Percentiles rank a stretch among this genome's conserved stretches.
These are phyloP conservation scores for Arthrobotrys musiformis DNA, from an alignment of 2,329 filamentous ascomycete genomes.

Conservation along the genomic window DNA sequence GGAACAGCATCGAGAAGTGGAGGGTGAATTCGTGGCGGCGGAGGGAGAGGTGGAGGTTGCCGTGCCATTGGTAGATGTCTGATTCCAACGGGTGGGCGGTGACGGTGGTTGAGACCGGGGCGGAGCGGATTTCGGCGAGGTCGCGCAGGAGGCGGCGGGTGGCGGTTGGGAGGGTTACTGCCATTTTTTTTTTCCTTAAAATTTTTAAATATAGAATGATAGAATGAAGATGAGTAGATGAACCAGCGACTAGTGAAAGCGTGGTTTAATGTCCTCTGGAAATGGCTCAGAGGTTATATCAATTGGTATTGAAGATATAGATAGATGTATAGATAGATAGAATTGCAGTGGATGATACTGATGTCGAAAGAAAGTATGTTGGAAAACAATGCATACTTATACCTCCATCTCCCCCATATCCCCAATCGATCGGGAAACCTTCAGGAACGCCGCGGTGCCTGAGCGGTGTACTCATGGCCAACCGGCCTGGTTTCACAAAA, in stretches of 20 bases:
- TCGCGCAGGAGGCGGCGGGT: slow-evolving; percentile 54
- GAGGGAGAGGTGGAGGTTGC: slow-evolving; percentile 36
- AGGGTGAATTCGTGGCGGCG: slow-evolving; percentile 5
- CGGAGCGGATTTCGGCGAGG: slow-evolving; percentile 31
- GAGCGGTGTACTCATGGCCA: neutral
- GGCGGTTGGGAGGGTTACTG: slow-evolving; percentile 39
- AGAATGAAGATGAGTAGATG: neutral
- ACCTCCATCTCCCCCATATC: neutral
- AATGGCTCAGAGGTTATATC: neutral
- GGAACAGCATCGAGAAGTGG: slow-evolving; percentile 53
- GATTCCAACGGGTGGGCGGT: slow-evolving; percentile 28
- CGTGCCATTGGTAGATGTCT: slow-evolving; percentile 56
- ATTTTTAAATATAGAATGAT: slow-evolving; percentile 3
- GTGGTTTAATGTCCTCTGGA: slow-evolving; percentile 27
- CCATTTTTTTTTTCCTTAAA: slow-evolving; percentile 6
- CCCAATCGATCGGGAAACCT: neutral
- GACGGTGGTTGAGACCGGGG: slow-evolving; percentile 45
- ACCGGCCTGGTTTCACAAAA: slow-evolving; percentile 2
- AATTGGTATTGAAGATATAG: neutral
- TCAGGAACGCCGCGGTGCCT: slow-evolving; percentile 5
- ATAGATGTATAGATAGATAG: neutral
- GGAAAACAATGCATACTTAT: slow-evolving; percentile 26
- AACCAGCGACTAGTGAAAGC: slow-evolving; percentile 51
- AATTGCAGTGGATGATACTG: neutral
- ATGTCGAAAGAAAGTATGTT: slow-evolving; percentile 22